phyloP scores from a whole-genome alignment of 306 rosid genomes.

The Datisca glomerata region DNA sequence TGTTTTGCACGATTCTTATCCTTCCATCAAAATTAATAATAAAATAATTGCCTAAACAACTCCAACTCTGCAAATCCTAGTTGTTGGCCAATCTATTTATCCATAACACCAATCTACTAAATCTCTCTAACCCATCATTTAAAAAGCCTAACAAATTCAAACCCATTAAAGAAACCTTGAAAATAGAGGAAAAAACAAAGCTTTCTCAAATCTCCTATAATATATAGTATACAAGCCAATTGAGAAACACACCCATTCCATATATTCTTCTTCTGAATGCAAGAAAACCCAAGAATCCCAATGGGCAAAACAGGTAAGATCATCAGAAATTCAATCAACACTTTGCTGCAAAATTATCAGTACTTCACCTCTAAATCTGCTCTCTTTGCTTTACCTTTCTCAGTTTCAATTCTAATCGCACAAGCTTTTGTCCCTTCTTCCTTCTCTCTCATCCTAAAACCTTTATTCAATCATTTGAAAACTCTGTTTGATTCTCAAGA shows the following conservation, averaged over 20 bases:
- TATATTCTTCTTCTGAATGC: slow-evolving; percentile 16
- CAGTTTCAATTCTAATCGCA: slow-evolving; percentile 58
- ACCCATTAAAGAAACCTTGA: slow-evolving; percentile 14
- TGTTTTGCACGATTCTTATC: no score
- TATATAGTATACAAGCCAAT: no score
- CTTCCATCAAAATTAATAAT: no score
- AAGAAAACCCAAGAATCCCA: slow-evolving; percentile 17
- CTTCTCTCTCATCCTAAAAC: slow-evolving; percentile 26
- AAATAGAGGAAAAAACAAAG: not conserved
- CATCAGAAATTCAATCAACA: slow-evolving; percentile 54
- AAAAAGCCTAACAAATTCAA: slow-evolving; percentile 12
- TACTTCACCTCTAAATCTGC: slow-evolving; percentile 55
- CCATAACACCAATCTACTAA: slow-evolving; percentile 27
- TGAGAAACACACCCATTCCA: slow-evolving; percentile 20
- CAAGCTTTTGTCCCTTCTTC: slow-evolving; percentile 44
- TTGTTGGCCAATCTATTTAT: slow-evolving; percentile 70
- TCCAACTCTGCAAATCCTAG: slow-evolving; percentile 23
- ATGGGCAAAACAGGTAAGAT: slow-evolving; percentile 60
- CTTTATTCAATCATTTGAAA: slow-evolving; percentile 39
- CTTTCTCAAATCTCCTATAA: no score
- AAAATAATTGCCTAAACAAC: slow-evolving; percentile 30
- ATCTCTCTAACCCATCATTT: slow-evolving; percentile 32
- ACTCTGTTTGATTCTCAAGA: slow-evolving; percentile 71
- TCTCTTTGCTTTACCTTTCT: slow-evolving; percentile 63
- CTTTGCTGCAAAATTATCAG: slow-evolving; percentile 68